These are phyloP conservation scores for Dothiorella sarmentorum DNA, from an alignment of 2,329 filamentous ascomycete species.

Conservation along the genomic window DNA sequence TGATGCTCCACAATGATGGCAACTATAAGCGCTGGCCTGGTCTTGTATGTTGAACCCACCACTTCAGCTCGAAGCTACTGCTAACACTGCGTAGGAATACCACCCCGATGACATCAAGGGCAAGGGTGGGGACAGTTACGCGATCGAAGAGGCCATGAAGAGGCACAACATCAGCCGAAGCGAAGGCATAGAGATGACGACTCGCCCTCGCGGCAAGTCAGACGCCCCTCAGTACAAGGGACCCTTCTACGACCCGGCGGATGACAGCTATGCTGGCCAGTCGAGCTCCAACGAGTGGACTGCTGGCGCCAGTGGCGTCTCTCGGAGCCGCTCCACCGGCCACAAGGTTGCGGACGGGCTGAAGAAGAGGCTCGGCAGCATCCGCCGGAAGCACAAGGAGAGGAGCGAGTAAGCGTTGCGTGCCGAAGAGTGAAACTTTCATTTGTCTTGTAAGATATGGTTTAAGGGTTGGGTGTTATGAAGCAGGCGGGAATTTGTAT, in stretches of 20 bases:
- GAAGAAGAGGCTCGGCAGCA: slow-evolving; percentile 48
- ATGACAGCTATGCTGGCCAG: slow-evolving; percentile 28
- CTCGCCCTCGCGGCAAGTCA: slow-evolving; percentile 38
- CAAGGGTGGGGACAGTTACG: slow-evolving; percentile 74
- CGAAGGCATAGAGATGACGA: slow-evolving; percentile 44
- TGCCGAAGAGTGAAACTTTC: not conserved
- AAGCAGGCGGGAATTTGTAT: not conserved
- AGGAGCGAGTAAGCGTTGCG: not conserved
- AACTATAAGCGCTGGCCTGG: slow-evolving; percentile 74
- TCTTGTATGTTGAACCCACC: slow-evolving; percentile 55
- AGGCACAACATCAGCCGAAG: slow-evolving; percentile 48
- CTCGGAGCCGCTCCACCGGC: slow-evolving; percentile 36
- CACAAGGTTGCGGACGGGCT: slow-evolving; percentile 37
- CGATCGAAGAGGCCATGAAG: slow-evolving; percentile 65
- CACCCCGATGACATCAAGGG: slow-evolving; percentile 75
- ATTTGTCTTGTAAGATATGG: slow-evolving; percentile 5
- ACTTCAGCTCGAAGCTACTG: not conserved
- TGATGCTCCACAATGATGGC: slow-evolving; percentile 79
- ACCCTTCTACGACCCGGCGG: slow-evolving; percentile 29
- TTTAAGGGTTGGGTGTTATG: not conserved
- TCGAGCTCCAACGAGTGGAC: slow-evolving; percentile 11
- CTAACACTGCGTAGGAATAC: slow-evolving; percentile 50
- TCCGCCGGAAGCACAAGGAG: slow-evolving; percentile 36
- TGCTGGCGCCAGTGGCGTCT: slow-evolving; percentile 27
- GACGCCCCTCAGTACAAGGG: slow-evolving; percentile 34